A percentile compares a stretch with the other conserved stretches of the same genome.
phyloP scores from a whole-genome alignment of 23 red algal genomes.

The Gracilaria gracilis region DNA sequence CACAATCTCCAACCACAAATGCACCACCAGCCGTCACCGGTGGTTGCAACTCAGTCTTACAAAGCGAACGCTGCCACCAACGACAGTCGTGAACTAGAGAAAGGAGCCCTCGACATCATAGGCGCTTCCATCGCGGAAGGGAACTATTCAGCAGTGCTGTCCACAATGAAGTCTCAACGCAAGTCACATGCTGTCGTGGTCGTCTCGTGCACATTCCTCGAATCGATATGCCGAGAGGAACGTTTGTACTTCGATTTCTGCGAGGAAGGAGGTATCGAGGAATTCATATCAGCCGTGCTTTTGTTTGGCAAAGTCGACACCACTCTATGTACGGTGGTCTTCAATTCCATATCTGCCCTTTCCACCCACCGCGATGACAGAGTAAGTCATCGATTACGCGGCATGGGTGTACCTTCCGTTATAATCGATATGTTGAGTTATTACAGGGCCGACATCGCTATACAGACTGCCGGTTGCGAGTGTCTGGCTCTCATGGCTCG shows the following conservation, averaged over 20 bases:
- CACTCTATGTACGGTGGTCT: conserved; percentile 16
- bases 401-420: conserved; percentile 46
- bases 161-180: conserved; percentile 2
- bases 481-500: conserved; percentile 48
- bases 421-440: conserved; percentile 43
- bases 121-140: conserved; percentile 7
- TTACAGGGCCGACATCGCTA: conserved; percentile 22
- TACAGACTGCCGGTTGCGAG: conserved; percentile 61
- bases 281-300: conserved; percentile 39
- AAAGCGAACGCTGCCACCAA: neutral
- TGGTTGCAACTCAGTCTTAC: neutral
- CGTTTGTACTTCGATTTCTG: conserved; percentile 58
- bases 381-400: conserved; percentile 52
- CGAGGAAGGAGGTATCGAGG: conserved; percentile 66
- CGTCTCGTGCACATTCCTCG: conserved; percentile 9
- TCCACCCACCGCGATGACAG: conserved; percentile 55
- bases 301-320: conserved; percentile 35
- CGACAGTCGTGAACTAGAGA: neutral
- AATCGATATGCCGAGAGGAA: conserved; percentile 27
- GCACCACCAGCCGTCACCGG: neutral
- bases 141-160: conserved; percentile 27
- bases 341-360: conserved; percentile 30
- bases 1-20: neutral
- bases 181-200: conserved; percentile 15
- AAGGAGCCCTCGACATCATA: neutral